Evolutionary conservation across 306 rosid genomes (phyloP).

Genomic region (Trifolium fragiferum): DNA sequence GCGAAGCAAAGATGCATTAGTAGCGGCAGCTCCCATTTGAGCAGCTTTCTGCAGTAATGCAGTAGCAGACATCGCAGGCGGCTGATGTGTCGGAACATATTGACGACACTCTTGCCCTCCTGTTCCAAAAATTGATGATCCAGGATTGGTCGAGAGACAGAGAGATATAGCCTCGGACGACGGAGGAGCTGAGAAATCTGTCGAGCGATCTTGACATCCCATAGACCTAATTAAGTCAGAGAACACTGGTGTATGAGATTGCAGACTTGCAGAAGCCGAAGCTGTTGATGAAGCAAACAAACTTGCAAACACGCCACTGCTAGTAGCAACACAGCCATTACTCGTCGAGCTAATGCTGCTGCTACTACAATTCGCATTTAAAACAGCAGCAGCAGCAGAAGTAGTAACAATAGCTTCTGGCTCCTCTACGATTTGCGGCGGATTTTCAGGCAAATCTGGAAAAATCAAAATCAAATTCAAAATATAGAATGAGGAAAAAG

Average conservation of each 20-base stretch:
- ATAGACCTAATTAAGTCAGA: constrained; percentile 63
- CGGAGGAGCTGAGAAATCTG: constrained; percentile 59
- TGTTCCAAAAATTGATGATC: constrained; percentile 66
- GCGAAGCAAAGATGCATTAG: constrained; percentile 75
- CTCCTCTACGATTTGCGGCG: constrained; percentile 58
- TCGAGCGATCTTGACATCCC: constrained; percentile 51
- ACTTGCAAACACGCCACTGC: constrained; percentile 74
- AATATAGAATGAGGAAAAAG: background rate
- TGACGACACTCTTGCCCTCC: constrained; percentile 71
- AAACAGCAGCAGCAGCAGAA: constrained; percentile 25
- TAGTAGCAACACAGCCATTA: constrained; percentile 53
- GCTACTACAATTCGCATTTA: constrained; percentile 62
- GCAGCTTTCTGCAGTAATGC: constrained; percentile 96
- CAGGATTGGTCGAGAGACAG: constrained; percentile 71
- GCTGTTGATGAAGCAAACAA: constrained; percentile 71
- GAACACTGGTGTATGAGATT: constrained; percentile 60
- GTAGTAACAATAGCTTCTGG: constrained; percentile 10
- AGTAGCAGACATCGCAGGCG: constrained; percentile 91
- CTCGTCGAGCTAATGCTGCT: constrained; percentile 64
- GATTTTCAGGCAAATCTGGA: constrained; percentile 56
- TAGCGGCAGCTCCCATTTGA: constrained; percentile 82
- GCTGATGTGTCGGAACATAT: constrained; percentile 63
- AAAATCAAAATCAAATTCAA: background rate
- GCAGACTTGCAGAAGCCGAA: constrained; percentile 56
- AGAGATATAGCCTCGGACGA: constrained; percentile 73